Base-by-base conservation (phyloP, 768 basidiomycete genomes). In the Rhizopogon vulgaris region DNA sequence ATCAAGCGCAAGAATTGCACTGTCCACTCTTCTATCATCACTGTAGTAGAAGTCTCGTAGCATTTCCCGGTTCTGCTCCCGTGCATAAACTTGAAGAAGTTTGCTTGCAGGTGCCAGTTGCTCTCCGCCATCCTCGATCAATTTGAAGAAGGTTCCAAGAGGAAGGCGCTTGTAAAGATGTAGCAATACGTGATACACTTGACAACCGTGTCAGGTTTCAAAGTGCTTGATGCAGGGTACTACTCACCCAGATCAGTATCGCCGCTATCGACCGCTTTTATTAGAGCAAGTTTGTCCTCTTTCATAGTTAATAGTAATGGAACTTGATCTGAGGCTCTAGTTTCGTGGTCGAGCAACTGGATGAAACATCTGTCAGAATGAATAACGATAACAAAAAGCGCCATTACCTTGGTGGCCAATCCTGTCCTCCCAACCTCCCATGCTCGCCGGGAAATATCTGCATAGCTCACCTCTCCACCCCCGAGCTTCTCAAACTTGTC, bases 21-120 rank as follows among this genome's bases (percentile, higher is more conserved):
- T 95, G 64, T 98, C 96, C 12, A 91, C 86, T 41, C 94, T 78
- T 49, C 96, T 77, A 69, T 98, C 96, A 60, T 99, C 96, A 34
- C 95, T 95, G 63, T 95, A 99, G 68, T 94, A 98, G 69, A 94
- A 98, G 65, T 99, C 94, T 14, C 93, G 77, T 6, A 98, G 72
- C 82, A 98, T 87, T 56, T 91, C 90, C 47, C 88, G 76, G 63
- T 95, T 89, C 61, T 92, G 92, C 64, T 94, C 90, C 37, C 88
- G 73, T 0, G 90, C 92, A 64, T 94, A 95, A 1, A 94, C 90
- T 65, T 95, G 89, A 41, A 95, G 76, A 3, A 96, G 71, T 53
- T 77, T 83, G 57, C 83, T 83, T 0, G 91, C 92, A n/a, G 80
- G 82, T 3, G 77, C 78, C 7, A 95, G 78, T 39, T 73, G 69